Base-by-base conservation (phyloP, 2,329 filamentous ascomycete genomes). In the Colletotrichum viniferum region DNA sequence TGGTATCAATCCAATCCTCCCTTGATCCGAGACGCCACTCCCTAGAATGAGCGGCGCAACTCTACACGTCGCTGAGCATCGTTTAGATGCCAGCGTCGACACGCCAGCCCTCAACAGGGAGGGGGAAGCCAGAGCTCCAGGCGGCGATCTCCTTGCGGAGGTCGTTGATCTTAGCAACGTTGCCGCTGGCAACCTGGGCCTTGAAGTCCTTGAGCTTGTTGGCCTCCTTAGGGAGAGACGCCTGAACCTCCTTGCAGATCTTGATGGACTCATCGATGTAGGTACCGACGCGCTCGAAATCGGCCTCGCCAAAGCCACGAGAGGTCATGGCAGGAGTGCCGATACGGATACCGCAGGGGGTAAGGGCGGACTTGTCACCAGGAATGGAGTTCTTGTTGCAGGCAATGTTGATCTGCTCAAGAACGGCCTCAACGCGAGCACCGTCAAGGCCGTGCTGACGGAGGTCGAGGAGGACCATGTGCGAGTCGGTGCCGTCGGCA, bases 151-250 rank as follows among this genome's bases (percentile, higher is more conserved):
- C 96, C 89, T 95, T 94, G 89, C 93, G 94, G 84, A 98, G 90
- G 80, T 90, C 91, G 84, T 94, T 93, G 87, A 99, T 96, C 89
- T 96, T 94, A 77, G 91, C 86, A 64, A 98, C 90, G 82, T 94
- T 91, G 78, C 95, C 96, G 79, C 90, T 88, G 74, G 94, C 92
- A 77, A 98, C 95, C 91, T 95, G 96, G 84, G 92, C 93, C 91
- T 96, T 97, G 94, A 99, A 98, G 90, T 99, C 97, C 93, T 98
- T 98, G 86, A 98, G 95, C 93, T 97, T 98, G 93, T 98, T 99
- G 82, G 95, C 95, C 87, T 97, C 94, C 92, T 98, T 98, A 85
- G 97, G 96, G 28, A 98, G 92, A 78, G 90, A 88, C 75, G 84
- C 89, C 90, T 98, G 97, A 81, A 98, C 90, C 83, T 96, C 93